These are phyloP conservation scores for Candolleomyces efflorescens DNA, from an alignment of 768 basidiomycete species.

Conservation along the genomic window DNA sequence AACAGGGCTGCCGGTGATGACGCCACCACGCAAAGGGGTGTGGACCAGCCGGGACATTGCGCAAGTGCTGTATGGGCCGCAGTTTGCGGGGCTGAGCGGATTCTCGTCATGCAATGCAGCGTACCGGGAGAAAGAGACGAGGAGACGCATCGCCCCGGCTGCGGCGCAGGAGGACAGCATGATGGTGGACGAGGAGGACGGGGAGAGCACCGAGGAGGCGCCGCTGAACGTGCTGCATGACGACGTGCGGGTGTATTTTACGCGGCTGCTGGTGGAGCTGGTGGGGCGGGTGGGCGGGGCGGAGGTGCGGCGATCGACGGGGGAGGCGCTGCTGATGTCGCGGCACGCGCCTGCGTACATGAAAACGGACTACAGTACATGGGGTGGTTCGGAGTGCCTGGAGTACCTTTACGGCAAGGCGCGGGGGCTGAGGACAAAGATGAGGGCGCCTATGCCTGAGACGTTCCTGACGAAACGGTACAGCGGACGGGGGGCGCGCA, in stretches of 20 bases:
- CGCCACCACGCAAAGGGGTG: constrained; percentile 25
- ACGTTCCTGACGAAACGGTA: constrained; percentile 47
- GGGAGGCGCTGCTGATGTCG: constrained; percentile 39
- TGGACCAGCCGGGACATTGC: constrained; percentile 53
- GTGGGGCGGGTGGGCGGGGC: constrained; percentile 50
- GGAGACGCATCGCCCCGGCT: constrained; percentile 5
- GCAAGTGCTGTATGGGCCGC: constrained; percentile 36
- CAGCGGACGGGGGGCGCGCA: constrained; percentile 45
- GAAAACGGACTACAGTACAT: constrained; percentile 38
- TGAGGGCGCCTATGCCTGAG: constrained; percentile 40
- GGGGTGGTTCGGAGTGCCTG: constrained; percentile 54
- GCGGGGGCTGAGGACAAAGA: constrained; percentile 9
- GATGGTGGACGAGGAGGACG: constrained; percentile 59
- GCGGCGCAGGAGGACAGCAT: constrained; percentile 41
- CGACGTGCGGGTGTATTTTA: constrained; percentile 68
- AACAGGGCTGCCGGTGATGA: constrained; percentile 33
- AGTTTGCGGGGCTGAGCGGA: constrained; percentile 22
- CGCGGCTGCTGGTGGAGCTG: constrained; percentile 53
- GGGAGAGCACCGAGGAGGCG: constrained; percentile 41
- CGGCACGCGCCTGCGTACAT: constrained; percentile 54
- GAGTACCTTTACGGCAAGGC: constrained; percentile 40
- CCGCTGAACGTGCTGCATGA: constrained; percentile 63
- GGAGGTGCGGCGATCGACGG: constrained; percentile 30
- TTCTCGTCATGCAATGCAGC: constrained; percentile 40
- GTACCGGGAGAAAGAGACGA: constrained; percentile 18